A percentile compares a stretch with the other conserved stretches of the same genome.
These are phyloP conservation scores for Neurospora sp. DNA, from an alignment of 495 filamentous ascomycete genomes.

Conservation along the genomic window DNA sequence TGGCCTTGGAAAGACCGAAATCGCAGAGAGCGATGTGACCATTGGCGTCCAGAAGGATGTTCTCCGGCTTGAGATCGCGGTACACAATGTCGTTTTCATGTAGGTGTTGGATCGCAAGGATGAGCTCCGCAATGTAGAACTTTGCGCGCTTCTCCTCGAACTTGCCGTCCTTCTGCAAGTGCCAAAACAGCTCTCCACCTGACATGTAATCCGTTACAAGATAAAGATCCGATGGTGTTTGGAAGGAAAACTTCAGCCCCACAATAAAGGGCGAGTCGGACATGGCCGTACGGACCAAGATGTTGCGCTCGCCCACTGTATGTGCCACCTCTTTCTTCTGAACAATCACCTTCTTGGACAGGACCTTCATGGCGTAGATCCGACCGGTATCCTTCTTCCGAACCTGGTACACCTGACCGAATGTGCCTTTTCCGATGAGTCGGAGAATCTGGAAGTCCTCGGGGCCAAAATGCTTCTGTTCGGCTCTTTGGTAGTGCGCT, in stretches of 20 bases:
- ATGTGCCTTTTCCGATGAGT: conserved; percentile 95
- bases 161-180: conserved; percentile 92
- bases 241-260: conserved; percentile 96
- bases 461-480: conserved; percentile 89
- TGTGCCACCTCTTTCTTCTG: conserved; percentile 99
- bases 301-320: conserved; percentile 93
- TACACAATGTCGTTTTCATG: conserved; percentile 98
- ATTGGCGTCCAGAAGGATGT: conserved; percentile 85
- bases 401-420: conserved; percentile 99
- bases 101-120: conserved; percentile 88
- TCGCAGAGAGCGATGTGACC: conserved; percentile 94
- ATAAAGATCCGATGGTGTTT: conserved; percentile 92
- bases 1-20: conserved; percentile 95
- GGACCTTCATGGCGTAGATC: conserved; percentile 98
- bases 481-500: conserved; percentile 77
- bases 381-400: conserved; percentile 92
- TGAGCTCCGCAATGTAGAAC: conserved; percentile 98
- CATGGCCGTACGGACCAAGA: conserved; percentile 90
- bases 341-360: conserved; percentile 98
- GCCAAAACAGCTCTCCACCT: conserved; percentile 96
- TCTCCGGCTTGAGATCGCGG: conserved; percentile 94
- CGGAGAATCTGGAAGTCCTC: conserved; percentile 93
- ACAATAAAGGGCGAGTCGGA: conserved; percentile 96
- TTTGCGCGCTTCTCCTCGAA: conserved; percentile 93
- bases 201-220: conserved; percentile 99